These are phyloP conservation scores for Dryas alaskensis DNA, from an alignment of 306 rosid species.

Conservation along the genomic window DNA sequence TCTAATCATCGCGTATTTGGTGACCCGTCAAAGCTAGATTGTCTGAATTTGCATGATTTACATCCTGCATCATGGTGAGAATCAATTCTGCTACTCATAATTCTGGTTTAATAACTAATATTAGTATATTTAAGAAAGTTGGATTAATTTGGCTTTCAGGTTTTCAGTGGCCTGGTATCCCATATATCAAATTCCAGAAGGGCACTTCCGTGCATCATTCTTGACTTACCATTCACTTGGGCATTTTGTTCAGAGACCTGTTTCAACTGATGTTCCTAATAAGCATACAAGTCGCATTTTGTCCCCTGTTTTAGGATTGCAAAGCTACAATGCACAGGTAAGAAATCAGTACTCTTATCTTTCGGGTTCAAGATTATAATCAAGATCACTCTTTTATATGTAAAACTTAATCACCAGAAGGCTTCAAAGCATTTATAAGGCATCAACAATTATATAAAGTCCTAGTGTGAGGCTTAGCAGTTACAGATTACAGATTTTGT, in stretches of 20 bases:
- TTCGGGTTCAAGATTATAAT: neutral
- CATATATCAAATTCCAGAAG: slow-evolving; percentile 29
- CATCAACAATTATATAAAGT: neutral
- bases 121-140: neutral
- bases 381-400: neutral
- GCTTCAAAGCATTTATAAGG: no score
- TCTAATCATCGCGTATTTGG: slow-evolving; percentile 9
- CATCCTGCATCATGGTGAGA: slow-evolving; percentile 24
- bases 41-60: slow-evolving; percentile 19
- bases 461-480: neutral
- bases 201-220: slow-evolving; percentile 18
- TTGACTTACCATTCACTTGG: slow-evolving; percentile 32
- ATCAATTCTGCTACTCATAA: neutral
- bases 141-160: slow-evolving; percentile 14
- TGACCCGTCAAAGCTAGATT: slow-evolving; percentile 18
- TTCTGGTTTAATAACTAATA: neutral
- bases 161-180: slow-evolving; percentile 32
- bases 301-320: slow-evolving; percentile 25
- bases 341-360: slow-evolving; percentile 6
- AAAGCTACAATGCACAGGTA: slow-evolving; percentile 23
- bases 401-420: no score
- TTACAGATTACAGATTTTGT: neutral
- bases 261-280: slow-evolving; percentile 9
- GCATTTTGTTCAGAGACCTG: slow-evolving; percentile 14
- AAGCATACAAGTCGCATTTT: neutral